Base-by-base conservation (phyloP, 805 yeast species). In the Ogataea zsoltii region DNA sequence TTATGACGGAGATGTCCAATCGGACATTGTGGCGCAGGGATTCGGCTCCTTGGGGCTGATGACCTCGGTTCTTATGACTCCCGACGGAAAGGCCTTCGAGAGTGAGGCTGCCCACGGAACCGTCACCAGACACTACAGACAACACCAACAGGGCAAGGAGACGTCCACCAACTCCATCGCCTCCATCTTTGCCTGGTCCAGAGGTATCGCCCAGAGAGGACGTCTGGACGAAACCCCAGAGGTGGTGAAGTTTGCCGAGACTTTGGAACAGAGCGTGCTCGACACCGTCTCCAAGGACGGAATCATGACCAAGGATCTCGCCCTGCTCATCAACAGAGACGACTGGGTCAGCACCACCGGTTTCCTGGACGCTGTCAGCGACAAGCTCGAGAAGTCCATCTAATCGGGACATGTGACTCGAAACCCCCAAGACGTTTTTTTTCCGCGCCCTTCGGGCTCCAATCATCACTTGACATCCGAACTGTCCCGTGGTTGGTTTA, bases 61-160 rank as follows among this genome's bases (percentile, higher is more conserved):
- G 94, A 85, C 94, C 9, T 86, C 94, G 10, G 88, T 82, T 33
- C 75, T 86, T 53, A 82, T 85, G 71, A 83, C 92, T 14, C 91
- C 92, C 42, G 92, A 86, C 68, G 94, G 94, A 33, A 83, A 84
- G 64, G 80, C 90, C n/a, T 86, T 83, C 57, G 94, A 86, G 71
- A 75, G 86, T 49, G 94, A 86, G 66, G 92, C 92, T 48, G 94
- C 94, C 28, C 94, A 86, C 61, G 94, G 94, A 57, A 86, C 94
- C 14, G 94, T 86, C 51, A 86, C 94, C 26, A 82, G 94, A 77
- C 94, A 86, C 63, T 86, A 72, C 71, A 83, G 92, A 77, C 86
- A 80, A 66, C 81, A 83, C 58, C 92, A 86, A 68, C 80, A 80
- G 61, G 92, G 92, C 51, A 82, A 85, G 62, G 88, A 84, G 64